Base-by-base conservation (phyloP, 2,329 filamentous ascomycete genomes). In the Hypoxylon sp. region DNA sequence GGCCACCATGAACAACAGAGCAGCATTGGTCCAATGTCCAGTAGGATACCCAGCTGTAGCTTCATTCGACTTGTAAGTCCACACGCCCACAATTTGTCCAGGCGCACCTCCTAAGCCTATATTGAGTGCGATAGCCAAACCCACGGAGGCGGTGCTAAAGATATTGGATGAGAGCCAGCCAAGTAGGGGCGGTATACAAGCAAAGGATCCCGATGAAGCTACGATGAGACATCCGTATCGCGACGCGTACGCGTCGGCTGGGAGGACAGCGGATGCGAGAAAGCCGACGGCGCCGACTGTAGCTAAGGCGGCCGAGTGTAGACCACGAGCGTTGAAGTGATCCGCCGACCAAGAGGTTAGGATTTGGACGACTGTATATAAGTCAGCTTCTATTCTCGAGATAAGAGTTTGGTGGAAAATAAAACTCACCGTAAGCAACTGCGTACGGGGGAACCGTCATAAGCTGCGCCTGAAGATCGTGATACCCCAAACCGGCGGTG, bases 191-290 rank as follows among this genome's bases (percentile, higher is more conserved):
- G 87, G 86, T 31, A 89, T 87, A 57, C 82, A 86, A 1, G 84
- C 78, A 54, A 90, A 90, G 0, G 85, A 75, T 0, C 87, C 86
- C 1, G 80, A 79, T 1, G 83, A 76, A 0, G 86, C 86, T 27
- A 90, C 73, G 20, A 89, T 86, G 7, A 89, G 76, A 52, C 84
- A 87, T 23, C 83, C 85, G 62, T 89, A 89, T 12, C 87, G 82
- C 8, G 68, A 63, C 9, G 75, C 60, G 61, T 86, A 89, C 2
- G 82, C 75, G 23, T 81, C 73, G 0, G 82, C 70, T 0, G 86
- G 83, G 1, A 89, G 75, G 1, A 82, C 71, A 1, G 84, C 86
- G 0, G 85, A 87, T 0, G 78, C 78, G 21, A 87, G 76, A 65
- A 89, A 76, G 4, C 75, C 75, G 19, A 71, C 49, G 4, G 74